A percentile compares a stretch with the other conserved stretches of the same genome.
phyloP scores from a whole-genome alignment of 2,329 filamentous ascomycete genomes.

The Nannizziopsis barbatae region DNA sequence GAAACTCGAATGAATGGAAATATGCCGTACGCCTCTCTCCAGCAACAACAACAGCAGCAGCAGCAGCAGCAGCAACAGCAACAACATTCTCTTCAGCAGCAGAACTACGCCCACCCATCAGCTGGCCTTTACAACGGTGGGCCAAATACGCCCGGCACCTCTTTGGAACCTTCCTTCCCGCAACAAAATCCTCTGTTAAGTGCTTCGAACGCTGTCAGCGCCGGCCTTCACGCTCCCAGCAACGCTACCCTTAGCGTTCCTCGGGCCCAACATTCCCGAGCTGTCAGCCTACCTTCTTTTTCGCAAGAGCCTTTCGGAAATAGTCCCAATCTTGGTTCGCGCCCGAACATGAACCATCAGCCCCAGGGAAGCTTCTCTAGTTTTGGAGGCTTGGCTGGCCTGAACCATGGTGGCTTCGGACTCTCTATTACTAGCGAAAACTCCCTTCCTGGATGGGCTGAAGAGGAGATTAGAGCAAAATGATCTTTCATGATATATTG shows the following conservation, averaged over 20 bases:
- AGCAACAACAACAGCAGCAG: slow-evolving; percentile 32
- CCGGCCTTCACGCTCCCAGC: slow-evolving; percentile 63
- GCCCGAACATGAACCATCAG: slow-evolving; percentile 29
- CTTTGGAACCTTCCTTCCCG: slow-evolving; percentile 36
- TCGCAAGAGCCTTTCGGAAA: slow-evolving; percentile 48
- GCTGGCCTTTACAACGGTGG: slow-evolving; percentile 68
- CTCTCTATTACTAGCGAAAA: slow-evolving; percentile 49
- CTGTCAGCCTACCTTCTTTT: slow-evolving; percentile 74
- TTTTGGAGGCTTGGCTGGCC: slow-evolving; percentile 48
- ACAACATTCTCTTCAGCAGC: slow-evolving; percentile 53
- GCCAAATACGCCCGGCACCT: slow-evolving; percentile 49
- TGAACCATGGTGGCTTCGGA: slow-evolving; percentile 48
- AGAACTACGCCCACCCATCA: slow-evolving; percentile 59
- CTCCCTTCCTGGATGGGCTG: slow-evolving; percentile 51
- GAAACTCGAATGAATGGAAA: slow-evolving; percentile 38
- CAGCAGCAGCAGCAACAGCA: slow-evolving; percentile 43
- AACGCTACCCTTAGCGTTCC: slow-evolving; percentile 44
- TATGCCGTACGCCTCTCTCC: slow-evolving; percentile 34
- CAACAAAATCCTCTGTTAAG: slow-evolving; percentile 51
- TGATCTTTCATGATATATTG: slow-evolving; percentile 22
- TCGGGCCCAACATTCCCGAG: slow-evolving; percentile 58
- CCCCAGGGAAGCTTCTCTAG: slow-evolving; percentile 46
- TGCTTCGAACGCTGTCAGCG: slow-evolving; percentile 48
- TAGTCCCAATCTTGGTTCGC: slow-evolving; percentile 26
- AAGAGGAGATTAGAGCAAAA: slow-evolving; percentile 52